Base-by-base conservation (phyloP, 1,139 yeast species). In the Lodderomyces orthopsilosis region DNA sequence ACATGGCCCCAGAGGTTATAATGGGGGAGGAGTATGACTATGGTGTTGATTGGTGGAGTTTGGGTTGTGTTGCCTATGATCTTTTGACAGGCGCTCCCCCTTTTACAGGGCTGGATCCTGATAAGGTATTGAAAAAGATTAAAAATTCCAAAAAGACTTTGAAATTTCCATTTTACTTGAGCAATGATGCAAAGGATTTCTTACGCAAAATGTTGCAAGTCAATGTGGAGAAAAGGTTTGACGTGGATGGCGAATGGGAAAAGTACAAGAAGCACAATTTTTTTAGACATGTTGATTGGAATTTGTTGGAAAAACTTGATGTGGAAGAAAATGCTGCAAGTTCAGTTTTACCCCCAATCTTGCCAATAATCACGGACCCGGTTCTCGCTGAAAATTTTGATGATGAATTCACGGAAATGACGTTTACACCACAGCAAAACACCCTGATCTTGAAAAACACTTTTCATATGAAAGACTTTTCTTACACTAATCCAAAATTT, bases 21-120 rank as follows among this genome's bases (percentile, higher is more conserved):
- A 79, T 79, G 42, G 96, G 96, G 21, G 81, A 84, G 50, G 82
- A 85, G n/a, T 93, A 93, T 59, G 93, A 90, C 51, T 83, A 78
- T 51, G 76, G 83, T 8, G 96, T 94, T 9, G 98, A 93, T 60
- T 93, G 97, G 95, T 93, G 98, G 95, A 89, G 97, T 0, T 70
- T 93, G 24, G 98, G 98, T 0, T 89, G 96, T 51, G 88, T 93
- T 6, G 77, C 89, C 24, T 89, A 72, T 60, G 98, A 93, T 62
- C 74, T 93, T 69, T 69, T 93, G 35, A 86, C 95, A 0, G 98
- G 98, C 0, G 77, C 84, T 39, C 98, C 98, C 1, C 98, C 98
- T 2, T 91, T 89, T 61, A 87, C 95, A 0, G 98, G 98, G 2
- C 84, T 80, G 49, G 89, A 86, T 57, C 87, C 87, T 58, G 87